Evolutionary conservation across 2,329 filamentous ascomycete species (phyloP).

Genomic region (Septoria linicola): DNA sequence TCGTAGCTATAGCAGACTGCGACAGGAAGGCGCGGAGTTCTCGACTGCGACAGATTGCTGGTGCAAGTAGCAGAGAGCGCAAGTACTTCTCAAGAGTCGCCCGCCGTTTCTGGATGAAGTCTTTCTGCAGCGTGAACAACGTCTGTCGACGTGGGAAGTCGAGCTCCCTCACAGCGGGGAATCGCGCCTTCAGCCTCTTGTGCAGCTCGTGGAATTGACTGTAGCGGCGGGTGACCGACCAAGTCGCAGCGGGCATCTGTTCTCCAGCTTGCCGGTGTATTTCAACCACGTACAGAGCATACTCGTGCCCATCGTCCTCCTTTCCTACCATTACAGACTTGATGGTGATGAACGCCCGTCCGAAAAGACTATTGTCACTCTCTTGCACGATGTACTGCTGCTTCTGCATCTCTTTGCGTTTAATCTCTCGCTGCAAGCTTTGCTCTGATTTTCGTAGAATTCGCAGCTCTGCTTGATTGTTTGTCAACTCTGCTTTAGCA

Average conservation of each 20-base stretch:
- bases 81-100: slow-evolving; percentile 83
- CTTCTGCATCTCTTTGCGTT: slow-evolving; percentile 89
- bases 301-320: slow-evolving; percentile 91
- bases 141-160: slow-evolving; percentile 91
- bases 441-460: slow-evolving; percentile 92
- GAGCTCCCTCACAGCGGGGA: slow-evolving; percentile 81
- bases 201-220: slow-evolving; percentile 97
- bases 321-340: slow-evolving; percentile 89
- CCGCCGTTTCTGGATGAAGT: slow-evolving; percentile 88
- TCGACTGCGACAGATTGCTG: slow-evolving; percentile 89
- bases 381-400: slow-evolving; percentile 98
- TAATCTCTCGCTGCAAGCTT: slow-evolving; percentile 87
- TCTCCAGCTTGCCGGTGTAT: slow-evolving; percentile 87
- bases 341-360: slow-evolving; percentile 83
- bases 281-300: slow-evolving; percentile 88
- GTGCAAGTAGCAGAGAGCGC: slow-evolving; percentile 68
- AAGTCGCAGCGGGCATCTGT: slow-evolving; percentile 93
- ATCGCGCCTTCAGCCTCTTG: slow-evolving; percentile 79
- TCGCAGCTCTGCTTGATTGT: slow-evolving; percentile 88
- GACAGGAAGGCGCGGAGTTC: slow-evolving; percentile 92
- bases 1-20: slow-evolving; percentile 68
- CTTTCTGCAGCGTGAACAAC: slow-evolving; percentile 93
- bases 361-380: slow-evolving; percentile 95
- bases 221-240: slow-evolving; percentile 89
- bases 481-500: slow-evolving; percentile 92